Base-by-base conservation (phyloP, 2,329 filamentous ascomycete genomes). In the Pseudogymnoascus destructans region DNA sequence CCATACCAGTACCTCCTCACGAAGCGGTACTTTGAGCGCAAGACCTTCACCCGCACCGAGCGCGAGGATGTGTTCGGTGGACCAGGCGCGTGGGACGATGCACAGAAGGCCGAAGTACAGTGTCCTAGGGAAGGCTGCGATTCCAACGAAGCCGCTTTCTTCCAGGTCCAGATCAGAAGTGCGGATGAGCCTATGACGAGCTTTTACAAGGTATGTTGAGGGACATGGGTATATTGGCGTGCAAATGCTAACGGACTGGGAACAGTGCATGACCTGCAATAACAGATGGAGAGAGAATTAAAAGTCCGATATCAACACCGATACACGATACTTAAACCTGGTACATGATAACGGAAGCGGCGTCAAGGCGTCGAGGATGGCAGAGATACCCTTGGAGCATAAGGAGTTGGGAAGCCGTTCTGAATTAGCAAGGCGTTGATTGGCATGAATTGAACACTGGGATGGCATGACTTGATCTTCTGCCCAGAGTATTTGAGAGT, bases 101-200 rank as follows among this genome's bases (percentile, higher is more conserved):
- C 91, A 60, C 86, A 95, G 69, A 92, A 90, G 78, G 83, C 84
- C 27, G 77, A 80, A 59, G 86, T 86, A 55, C 88, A 93, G 78
- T 98, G 93, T 72, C 83, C 87, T 23, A 84, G 84, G 62, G 84
- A 90, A 38, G 79, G 79, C 59, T 98, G 93, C 76, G 79, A 87
- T 68, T 89, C 89, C 62, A 79, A 82, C 61, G 83, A 89, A 74
- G 93, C 93, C 3, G 95, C 91, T 63, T 97, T 92, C 76, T 95
- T 91, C 76, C 89, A 95, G 77, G 84, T 97, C 66, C 93, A 98
- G 79, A 97, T 97, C 73, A 84, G 93, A 66, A 95, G 89, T 77
- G 93, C 93, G 57, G 93, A 98, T 74, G 93, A 98, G 78, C 93
- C 93, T 61, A 96, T 95, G 87, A 98, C 93, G 64, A 92, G 84